Percentiles rank a stretch among this genome's conserved stretches.
phyloP scores from a whole-genome alignment of 2,329 filamentous ascomycete species.

The Macrophomina tecta region DNA sequence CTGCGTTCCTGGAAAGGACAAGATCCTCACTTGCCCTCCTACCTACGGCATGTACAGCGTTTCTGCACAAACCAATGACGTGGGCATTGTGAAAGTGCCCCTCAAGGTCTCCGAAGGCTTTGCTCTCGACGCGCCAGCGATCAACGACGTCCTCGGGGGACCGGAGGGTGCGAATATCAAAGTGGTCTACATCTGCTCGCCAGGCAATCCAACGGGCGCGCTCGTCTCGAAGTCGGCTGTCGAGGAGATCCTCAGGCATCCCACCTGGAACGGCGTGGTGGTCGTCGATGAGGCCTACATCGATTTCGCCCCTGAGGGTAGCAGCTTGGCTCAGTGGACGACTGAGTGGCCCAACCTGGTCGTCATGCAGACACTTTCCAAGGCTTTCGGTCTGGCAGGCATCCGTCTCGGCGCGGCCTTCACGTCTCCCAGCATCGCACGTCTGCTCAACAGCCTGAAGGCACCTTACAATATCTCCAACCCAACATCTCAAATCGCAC shows the following conservation, averaged over 20 bases:
- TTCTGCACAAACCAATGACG: slow-evolving; percentile 91
- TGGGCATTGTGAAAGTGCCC: slow-evolving; percentile 85
- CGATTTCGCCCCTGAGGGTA: slow-evolving; percentile 81
- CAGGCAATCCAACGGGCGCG: slow-evolving; percentile 90
- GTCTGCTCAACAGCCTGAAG: slow-evolving; percentile 87
- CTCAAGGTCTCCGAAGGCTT: slow-evolving; percentile 76
- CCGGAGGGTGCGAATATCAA: slow-evolving; percentile 70
- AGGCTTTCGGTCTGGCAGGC: slow-evolving; percentile 93
- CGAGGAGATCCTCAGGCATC: slow-evolving; percentile 75
- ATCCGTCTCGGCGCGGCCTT: slow-evolving; percentile 91
- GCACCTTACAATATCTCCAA: slow-evolving; percentile 95
- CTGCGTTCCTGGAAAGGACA: slow-evolving; percentile 84
- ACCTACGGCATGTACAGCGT: slow-evolving; percentile 99
- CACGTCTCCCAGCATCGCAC: slow-evolving; percentile 73
- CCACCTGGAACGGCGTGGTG: slow-evolving; percentile 93
- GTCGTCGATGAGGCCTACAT: slow-evolving; percentile 96
- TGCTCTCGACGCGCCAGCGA: slow-evolving; percentile 70
- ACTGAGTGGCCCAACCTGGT: slow-evolving; percentile 92
- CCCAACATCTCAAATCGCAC: slow-evolving; percentile 82
- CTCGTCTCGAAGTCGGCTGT: slow-evolving; percentile 79
- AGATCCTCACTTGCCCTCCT: slow-evolving; percentile 91
- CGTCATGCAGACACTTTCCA: slow-evolving; percentile 98
- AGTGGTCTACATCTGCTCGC: slow-evolving; percentile 89
- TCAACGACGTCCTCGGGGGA: slow-evolving; percentile 69
- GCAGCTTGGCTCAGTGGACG: slow-evolving; percentile 90